These are phyloP conservation scores for Platanthera zijinensis DNA, from an alignment of 106 monocot species.

Conservation along the genomic window DNA sequence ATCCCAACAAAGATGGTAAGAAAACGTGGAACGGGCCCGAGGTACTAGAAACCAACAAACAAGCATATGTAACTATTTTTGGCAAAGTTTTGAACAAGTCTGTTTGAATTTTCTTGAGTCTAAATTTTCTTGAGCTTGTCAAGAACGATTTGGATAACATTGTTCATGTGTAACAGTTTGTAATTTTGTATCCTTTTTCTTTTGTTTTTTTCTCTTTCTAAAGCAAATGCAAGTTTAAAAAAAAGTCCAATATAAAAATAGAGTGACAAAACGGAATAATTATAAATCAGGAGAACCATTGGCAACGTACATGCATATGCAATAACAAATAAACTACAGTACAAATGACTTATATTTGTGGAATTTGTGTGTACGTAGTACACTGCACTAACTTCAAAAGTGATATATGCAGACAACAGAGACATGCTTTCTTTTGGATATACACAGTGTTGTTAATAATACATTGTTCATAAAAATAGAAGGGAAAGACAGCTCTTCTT, in stretches of 20 bases:
- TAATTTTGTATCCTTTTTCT: too few relatives aligned
- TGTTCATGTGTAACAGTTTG: too few relatives aligned
- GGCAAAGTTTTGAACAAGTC: too few relatives aligned
- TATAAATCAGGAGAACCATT: not conserved
- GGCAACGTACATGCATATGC: not conserved
- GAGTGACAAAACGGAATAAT: not conserved
- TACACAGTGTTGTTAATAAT: not conserved
- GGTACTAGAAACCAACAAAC: not conserved
- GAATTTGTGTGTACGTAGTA: not conserved
- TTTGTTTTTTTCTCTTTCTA: too few relatives aligned
- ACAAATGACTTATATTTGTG: not conserved
- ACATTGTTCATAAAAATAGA: too few relatives aligned
- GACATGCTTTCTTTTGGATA: not conserved
- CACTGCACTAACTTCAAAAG: not conserved
- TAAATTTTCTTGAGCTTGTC: too few relatives aligned
- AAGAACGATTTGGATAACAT: too few relatives aligned
- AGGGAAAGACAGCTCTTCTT: too few relatives aligned
- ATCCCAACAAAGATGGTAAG: not conserved
- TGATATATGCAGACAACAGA: not conserved
- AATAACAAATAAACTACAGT: not conserved
- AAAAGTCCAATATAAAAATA: not conserved
- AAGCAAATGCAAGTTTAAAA: too few relatives aligned
- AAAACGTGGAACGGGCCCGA: not conserved
- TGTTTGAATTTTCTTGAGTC: too few relatives aligned
- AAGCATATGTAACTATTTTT: not conserved